Conservation (phyloP, 352 stramenopile genomes). For the Pythium biforme region DNA sequence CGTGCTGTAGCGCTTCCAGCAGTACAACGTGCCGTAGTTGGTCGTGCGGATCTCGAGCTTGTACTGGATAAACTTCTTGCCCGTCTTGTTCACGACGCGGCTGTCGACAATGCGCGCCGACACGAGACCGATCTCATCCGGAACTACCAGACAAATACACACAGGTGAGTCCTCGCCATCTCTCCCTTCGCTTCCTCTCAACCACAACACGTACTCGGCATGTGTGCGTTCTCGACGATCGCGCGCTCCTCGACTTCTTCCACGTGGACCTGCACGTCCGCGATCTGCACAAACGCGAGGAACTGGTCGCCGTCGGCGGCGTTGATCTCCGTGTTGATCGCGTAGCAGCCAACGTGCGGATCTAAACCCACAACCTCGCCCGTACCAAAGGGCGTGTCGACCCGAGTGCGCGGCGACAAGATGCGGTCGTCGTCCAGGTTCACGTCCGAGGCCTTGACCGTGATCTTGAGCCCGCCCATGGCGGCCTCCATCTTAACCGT, state of each 20-base stretch:
- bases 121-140: constrained; percentile 78
- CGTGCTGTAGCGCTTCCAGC: constrained; percentile 88
- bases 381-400: constrained; percentile 82
- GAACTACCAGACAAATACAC: constrained; percentile 40
- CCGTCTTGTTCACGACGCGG: constrained; percentile 77
- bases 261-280: constrained; percentile 58
- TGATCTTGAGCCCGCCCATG: constrained; percentile 70
- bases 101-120: constrained; percentile 83
- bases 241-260: constrained; percentile 77
- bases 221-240: constrained; percentile 76
- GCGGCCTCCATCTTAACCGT: constrained; percentile 61
- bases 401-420: constrained; percentile 77
- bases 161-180: neutral
- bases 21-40: constrained; percentile 88
- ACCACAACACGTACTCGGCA: constrained; percentile 61
- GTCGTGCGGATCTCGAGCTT: constrained; percentile 86
- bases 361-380: constrained; percentile 83
- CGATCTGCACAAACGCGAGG: constrained; percentile 84
- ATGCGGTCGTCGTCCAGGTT: constrained; percentile 86
- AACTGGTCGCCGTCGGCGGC: constrained; percentile 76
- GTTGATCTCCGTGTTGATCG: constrained; percentile 81
- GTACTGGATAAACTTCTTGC: constrained; percentile 90
- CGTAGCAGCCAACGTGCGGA: constrained; percentile 87
- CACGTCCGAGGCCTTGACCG: constrained; percentile 64
- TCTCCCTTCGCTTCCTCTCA: no score